A percentile compares a stretch with the other conserved stretches of the same genome.
These are phyloP conservation scores for Capsella bursapastoris DNA, from an alignment of 345 rosid species.

Conservation along the genomic window DNA sequence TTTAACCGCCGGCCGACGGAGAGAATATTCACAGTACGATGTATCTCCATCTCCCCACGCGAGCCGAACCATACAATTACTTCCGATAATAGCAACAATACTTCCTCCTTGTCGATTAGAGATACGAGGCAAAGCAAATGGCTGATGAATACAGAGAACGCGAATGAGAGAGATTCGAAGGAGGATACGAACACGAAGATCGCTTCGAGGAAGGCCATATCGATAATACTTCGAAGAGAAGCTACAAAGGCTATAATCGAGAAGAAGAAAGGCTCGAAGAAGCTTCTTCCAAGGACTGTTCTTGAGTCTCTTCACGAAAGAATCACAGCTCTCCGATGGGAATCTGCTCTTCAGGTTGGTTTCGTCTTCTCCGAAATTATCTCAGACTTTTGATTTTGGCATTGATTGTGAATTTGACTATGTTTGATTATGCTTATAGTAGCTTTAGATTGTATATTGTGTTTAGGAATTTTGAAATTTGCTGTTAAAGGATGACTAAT, in stretches of 20 bases:
- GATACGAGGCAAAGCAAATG: conserved; percentile 46
- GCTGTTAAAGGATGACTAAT: neutral
- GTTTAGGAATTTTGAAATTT: neutral
- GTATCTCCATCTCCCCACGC: conserved; percentile 25
- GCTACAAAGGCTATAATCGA: conserved; percentile 82
- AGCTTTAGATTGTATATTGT: neutral
- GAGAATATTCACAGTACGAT: neutral
- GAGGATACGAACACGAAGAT: conserved; percentile 64
- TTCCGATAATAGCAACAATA: neutral
- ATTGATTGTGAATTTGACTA: neutral
- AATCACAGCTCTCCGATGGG: conserved; percentile 87
- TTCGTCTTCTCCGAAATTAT: neutral
- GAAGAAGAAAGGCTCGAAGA: conserved; percentile 83
- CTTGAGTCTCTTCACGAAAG: conserved; percentile 90
- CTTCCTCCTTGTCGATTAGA: conserved; percentile 18
- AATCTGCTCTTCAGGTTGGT: conserved; percentile 84
- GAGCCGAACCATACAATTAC: conserved; percentile 9
- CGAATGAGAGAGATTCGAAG: conserved; percentile 51
- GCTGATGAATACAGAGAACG: conserved; percentile 46
- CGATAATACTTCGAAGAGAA: conserved; percentile 73
- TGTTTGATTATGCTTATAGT: neutral
- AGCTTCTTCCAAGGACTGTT: conserved; percentile 75
- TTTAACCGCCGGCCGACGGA: conserved; percentile 38
- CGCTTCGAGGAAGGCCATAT: conserved; percentile 87
- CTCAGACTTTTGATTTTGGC: neutral